Evolutionary conservation across 257 asterid genomes (phyloP).

Genomic region (Salvia hispanica): DNA sequence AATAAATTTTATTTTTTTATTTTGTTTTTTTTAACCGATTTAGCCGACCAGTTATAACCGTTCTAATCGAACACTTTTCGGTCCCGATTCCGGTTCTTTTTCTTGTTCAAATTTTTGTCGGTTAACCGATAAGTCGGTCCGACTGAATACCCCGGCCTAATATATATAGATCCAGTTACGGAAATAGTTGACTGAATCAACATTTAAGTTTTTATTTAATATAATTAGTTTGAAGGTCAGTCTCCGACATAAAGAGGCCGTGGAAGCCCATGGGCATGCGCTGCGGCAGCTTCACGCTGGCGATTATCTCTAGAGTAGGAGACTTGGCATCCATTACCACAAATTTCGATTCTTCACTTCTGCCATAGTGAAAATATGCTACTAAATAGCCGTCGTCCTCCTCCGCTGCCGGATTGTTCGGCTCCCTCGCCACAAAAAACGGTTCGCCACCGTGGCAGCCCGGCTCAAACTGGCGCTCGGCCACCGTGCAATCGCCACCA

Average conservation of each 20-base stretch:
- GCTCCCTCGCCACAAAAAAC: conserved; percentile 43
- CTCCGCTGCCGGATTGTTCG: conserved; percentile 24
- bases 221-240: conserved; percentile 28
- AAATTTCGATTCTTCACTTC: conserved; percentile 47
- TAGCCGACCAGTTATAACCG: too few relatives aligned
- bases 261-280: conserved; percentile 71
- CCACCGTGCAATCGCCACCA: conserved; percentile 24
- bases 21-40: too few relatives aligned
- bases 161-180: too few relatives aligned
- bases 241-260: conserved; percentile 54
- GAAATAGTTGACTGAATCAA: too few relatives aligned
- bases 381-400: conserved; percentile 67
- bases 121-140: too few relatives aligned
- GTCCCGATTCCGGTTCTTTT: too few relatives aligned
- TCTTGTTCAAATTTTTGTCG: too few relatives aligned
- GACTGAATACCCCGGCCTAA: too few relatives aligned
- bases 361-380: conserved; percentile 58
- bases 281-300: conserved; percentile 51
- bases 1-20: too few relatives aligned
- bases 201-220: too few relatives aligned
- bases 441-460: conserved; percentile 39
- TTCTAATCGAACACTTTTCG: too few relatives aligned
- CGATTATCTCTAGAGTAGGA: conserved; percentile 55
- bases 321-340: conserved; percentile 71
- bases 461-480: conserved; percentile 25